Base-by-base conservation (phyloP, 805 yeast species). In the Wickerhamiella lipophila region DNA sequence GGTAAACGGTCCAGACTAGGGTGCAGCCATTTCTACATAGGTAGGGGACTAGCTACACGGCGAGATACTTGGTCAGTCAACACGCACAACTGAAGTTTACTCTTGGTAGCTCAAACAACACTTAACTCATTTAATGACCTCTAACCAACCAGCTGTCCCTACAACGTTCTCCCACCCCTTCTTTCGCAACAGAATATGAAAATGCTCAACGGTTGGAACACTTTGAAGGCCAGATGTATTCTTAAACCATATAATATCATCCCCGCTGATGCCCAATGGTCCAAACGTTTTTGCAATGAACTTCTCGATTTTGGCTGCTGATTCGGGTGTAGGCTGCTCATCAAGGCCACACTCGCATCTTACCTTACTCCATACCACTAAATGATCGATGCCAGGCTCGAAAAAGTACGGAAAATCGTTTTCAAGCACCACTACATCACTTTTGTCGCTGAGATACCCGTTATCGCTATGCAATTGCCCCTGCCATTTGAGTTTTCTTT, bases 391-490 rank as follows among this genome's bases (percentile, higher is more conserved):
- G 35, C 70, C 71, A 3, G 57, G 53, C 34, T 68, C 77, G 49
- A 77, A 69, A 50, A 71, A 72, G 60, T 77, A 77, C 1, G 80
- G 79, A 59, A 74, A 77, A 56, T 75, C 78, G 57, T 77, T 77
- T 46, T 55, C 58, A 25, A 76, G 60, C 27, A 77, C 68, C 52
- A 70, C 71, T 30, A 75, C 52, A 55, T 75, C 79, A 1, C 53
- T 3, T 12, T 27, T 13, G 46, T 47, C 32, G 15, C 45, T 56
- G 9, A 63, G 51, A 23, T 58, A 53, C 32, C 25, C 39, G 3
- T 38, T 35, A 23, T 19, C 38, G n/a, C 49, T 26, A 11, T 41
- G 34, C n/a, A 39, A 42, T 15, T 51, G 53, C n/a, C 55, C 57
- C 2, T 51, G 54, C 67, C 67, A 63, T 9, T 49, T 44, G 26